Base-by-base conservation (phyloP, 164 flowering plant species). In the Tetracentron sinense region DNA sequence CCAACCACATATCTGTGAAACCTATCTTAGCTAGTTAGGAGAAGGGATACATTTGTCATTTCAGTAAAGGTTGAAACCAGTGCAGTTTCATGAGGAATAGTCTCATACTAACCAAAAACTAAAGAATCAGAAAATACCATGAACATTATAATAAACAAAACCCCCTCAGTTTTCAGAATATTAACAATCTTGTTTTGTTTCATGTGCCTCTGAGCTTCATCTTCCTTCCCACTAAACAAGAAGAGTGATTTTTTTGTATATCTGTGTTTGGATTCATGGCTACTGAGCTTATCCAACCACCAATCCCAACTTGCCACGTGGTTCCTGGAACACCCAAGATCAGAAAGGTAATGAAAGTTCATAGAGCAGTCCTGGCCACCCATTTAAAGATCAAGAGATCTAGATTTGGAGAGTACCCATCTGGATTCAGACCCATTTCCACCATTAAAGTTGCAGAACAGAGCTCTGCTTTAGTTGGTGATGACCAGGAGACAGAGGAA, bases 251-350 rank as follows among this genome's bases (percentile, higher is more conserved):
- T 8, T 16, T 38, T 38, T 38, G 44, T 38, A n/a, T n/a, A 60
- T 17, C 42, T 61, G 55, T 28, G 33, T 27, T 48, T 19, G 22
- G 48, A 30, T 60, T 65, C 63, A 88, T 85, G 89, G 87, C 82
- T 51, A 44, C 61, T n/a, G 81, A 74, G 70, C 77, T 88, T 68
- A 50, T 76, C 60, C 78, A 69, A 12, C 74, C 82, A 58, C 76
- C 82, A 69, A 50, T 72, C 56, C 62, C 74, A 59, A 33, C 76
- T 60, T 72, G 71, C 52, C 76, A 74, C 54, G 44, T 69, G 69
- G 58, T 64, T 60, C 71, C 69, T 54, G 75, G 71, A 51, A 67
- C 56, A 35, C 54, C 77, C 58, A 75, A 30, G 69, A 21, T 49
- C 62, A 58, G 56, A 48, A 60, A 62, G 53, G 65, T 62, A 28